These are phyloP conservation scores for Ogataea degrootiae DNA, from an alignment of 805 yeast species.

Conservation along the genomic window DNA sequence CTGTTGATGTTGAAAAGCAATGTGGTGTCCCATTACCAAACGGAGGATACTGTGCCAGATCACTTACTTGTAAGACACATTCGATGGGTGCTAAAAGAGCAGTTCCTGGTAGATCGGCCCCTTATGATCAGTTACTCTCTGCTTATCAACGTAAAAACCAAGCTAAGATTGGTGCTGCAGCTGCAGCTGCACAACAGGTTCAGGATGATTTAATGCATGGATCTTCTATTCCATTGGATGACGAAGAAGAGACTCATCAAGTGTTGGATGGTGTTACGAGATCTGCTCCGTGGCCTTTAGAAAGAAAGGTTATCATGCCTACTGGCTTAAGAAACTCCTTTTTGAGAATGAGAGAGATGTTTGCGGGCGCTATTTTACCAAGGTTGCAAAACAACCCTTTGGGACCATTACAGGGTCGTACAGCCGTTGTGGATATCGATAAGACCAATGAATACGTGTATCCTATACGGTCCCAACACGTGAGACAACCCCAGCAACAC, in stretches of 20 bases:
- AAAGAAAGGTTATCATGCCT: slow-evolving; percentile 66
- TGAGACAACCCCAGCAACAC: slow-evolving; percentile 12
- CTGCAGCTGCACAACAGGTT: slow-evolving; percentile 74
- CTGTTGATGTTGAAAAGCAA: slow-evolving; percentile 88
- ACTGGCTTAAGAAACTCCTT: slow-evolving; percentile 66
- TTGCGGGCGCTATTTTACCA: slow-evolving; percentile 77
- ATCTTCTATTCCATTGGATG: slow-evolving; percentile 51
- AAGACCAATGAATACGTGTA: slow-evolving; percentile 61
- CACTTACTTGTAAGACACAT: slow-evolving; percentile 94
- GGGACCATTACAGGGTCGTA: slow-evolving; percentile 78
- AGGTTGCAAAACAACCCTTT: slow-evolving; percentile 53
- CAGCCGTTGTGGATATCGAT: slow-evolving; percentile 70
- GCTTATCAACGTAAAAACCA: slow-evolving; percentile 92
- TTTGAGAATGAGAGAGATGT: slow-evolving; percentile 88
- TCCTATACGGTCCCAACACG: slow-evolving; percentile 47
- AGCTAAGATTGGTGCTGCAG: slow-evolving; percentile 79
- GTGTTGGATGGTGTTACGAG: slow-evolving; percentile 85
- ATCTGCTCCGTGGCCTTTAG: slow-evolving; percentile 80
- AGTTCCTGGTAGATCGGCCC: slow-evolving; percentile 88
- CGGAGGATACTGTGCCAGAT: slow-evolving; percentile 95
- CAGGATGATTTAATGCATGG: slow-evolving; percentile 59
- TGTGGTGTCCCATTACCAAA: slow-evolving; percentile 93
- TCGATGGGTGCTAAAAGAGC: slow-evolving; percentile 98
- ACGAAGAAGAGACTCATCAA: slow-evolving; percentile 89
- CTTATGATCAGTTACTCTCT: slow-evolving; percentile 82